A percentile compares a stretch with the other conserved stretches of the same genome.
phyloP scores from a whole-genome alignment of 1,284 basidiomycete species.

The Cutaneotrichosporon cavernicola region DNA sequence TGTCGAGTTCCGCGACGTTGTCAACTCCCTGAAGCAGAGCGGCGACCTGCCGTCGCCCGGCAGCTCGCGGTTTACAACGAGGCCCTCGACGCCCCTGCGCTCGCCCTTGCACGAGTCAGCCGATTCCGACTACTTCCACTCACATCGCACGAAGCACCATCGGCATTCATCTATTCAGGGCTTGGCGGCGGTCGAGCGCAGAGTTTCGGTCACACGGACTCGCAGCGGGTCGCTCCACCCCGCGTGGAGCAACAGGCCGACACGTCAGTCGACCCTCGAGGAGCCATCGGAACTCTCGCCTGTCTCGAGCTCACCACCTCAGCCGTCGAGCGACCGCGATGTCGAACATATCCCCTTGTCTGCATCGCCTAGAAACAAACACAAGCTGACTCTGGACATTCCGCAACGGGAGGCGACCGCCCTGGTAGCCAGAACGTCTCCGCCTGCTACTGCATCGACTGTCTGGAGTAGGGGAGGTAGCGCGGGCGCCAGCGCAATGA shows the following conservation, averaged over 20 bases:
- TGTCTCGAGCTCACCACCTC: neutral
- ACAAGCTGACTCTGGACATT: constrained; percentile 2
- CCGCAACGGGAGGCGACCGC: neutral
- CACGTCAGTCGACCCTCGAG: constrained; percentile 9
- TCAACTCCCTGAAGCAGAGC: constrained; percentile 67
- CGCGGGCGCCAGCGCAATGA: neutral
- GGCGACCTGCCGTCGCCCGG: constrained; percentile 31
- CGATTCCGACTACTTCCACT: constrained; percentile 17
- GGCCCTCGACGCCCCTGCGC: neutral
- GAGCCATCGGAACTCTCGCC: neutral
- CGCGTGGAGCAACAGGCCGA: neutral
- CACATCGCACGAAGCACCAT: constrained; percentile 16
- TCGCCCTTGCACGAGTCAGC: neutral
- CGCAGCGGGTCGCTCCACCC: constrained; percentile 14
- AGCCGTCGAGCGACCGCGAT: neutral
- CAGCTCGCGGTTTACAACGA: constrained; percentile 15
- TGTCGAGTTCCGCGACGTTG: constrained; percentile 54
- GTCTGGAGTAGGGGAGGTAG: neutral
- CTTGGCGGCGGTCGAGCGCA: constrained; percentile 13
- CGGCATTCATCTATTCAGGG: constrained; percentile 12
- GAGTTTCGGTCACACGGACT: neutral
- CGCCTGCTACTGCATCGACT: neutral
- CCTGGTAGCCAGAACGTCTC: neutral
- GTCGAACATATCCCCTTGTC: constrained; percentile 6
- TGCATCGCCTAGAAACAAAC: neutral